A percentile compares a stretch with the other conserved stretches of the same genome.
Conservation (phyloP, 2,329 filamentous ascomycete species). For the Immersiporthe knoxdaviesiana region DNA sequence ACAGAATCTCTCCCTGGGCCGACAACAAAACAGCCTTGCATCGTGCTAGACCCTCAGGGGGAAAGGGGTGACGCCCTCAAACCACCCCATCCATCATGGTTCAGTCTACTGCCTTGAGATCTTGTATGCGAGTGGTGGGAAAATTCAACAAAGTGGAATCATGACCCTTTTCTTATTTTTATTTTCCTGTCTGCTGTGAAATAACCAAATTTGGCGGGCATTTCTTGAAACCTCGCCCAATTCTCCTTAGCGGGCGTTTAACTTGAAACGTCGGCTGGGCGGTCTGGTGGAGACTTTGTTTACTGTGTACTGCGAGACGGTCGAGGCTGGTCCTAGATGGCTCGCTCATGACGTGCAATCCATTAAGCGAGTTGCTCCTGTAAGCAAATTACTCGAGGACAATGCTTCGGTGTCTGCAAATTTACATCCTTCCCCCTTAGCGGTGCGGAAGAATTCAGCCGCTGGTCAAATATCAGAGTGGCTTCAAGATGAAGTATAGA, state of each 20-base stretch:
- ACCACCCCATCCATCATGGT: too few species aligned
- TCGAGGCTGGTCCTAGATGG: not conserved
- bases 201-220: not conserved
- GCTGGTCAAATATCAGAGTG: too few species aligned
- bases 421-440: too few species aligned
- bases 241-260: not conserved
- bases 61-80: too few species aligned
- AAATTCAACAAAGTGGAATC: not conserved
- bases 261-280: slow-evolving; percentile 3
- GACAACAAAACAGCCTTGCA: not conserved
- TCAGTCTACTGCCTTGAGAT: not conserved
- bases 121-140: slow-evolving; percentile 9
- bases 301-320: not conserved
- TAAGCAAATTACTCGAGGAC: not conserved
- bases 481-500: too few species aligned
- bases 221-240: slow-evolving; percentile 8
- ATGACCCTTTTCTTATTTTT: not conserved
- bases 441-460: too few species aligned
- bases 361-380: not conserved
- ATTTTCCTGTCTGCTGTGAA: not conserved
- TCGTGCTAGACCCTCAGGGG: not conserved
- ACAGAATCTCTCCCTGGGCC: not conserved
- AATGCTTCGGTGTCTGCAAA: too few species aligned
- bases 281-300: not conserved
- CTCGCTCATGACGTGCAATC: not conserved